These are phyloP conservation scores for Plantago coronopus DNA, from an alignment of 305 asterid species.

Conservation along the genomic window DNA sequence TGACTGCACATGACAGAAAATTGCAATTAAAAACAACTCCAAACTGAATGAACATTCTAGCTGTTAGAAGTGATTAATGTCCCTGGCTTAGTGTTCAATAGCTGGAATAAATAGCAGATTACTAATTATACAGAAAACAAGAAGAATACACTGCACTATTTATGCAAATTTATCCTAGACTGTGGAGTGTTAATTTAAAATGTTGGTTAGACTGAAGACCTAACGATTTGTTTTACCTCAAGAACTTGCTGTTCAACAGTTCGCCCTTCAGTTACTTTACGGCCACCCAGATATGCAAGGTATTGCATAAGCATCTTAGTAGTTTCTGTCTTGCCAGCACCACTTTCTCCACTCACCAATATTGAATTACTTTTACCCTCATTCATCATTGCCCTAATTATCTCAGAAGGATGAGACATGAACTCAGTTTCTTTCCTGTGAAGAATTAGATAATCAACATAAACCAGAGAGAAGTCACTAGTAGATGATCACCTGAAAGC, in stretches of 20 bases:
- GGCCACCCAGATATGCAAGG: conserved; percentile 66
- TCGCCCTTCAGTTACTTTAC: conserved; percentile 51
- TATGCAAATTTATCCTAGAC: neutral
- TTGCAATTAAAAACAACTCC: neutral
- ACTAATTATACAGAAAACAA: neutral
- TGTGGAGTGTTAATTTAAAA: neutral
- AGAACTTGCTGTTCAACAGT: conserved; percentile 72
- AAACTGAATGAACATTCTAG: neutral
- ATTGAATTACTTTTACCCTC: conserved; percentile 68
- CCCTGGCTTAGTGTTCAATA: neutral
- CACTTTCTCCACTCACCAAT: conserved; percentile 78
- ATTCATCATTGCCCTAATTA: conserved; percentile 55
- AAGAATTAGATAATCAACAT: neutral
- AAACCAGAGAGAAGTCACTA: conserved; percentile 17
- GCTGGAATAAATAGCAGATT: conserved; percentile 8
- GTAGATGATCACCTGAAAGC: conserved; percentile 55
- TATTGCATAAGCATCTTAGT: conserved; percentile 77
- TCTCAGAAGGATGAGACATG: conserved; percentile 31
- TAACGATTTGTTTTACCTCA: conserved; percentile 40
- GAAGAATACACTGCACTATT: neutral
- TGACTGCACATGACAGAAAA: conserved; percentile 48
- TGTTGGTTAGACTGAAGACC: conserved; percentile 14
- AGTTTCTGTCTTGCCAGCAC: conserved; percentile 74
- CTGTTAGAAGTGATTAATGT: neutral
- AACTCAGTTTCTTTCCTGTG: conserved; percentile 19